A percentile compares a stretch with the other conserved stretches of the same genome.
phyloP scores from a whole-genome alignment of 495 filamentous ascomycete genomes.

The Penicillium mononematosum region DNA sequence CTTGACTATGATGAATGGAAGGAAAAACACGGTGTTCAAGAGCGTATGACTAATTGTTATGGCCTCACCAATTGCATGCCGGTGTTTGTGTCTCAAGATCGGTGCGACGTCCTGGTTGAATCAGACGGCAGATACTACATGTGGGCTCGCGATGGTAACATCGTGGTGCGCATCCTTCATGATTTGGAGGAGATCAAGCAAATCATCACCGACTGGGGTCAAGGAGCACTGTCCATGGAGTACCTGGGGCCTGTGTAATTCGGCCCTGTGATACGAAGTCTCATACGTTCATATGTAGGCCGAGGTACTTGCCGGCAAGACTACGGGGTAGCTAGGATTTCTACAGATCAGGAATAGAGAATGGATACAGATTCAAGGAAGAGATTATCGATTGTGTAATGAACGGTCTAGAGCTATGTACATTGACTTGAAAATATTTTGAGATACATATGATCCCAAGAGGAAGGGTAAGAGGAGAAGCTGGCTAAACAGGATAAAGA shows the following conservation, averaged over 20 bases:
- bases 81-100: neutral
- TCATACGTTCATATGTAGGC: neutral
- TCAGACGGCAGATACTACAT: neutral
- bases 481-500: constrained; percentile 8
- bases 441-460: constrained; percentile 9
- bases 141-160: neutral
- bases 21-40: neutral
- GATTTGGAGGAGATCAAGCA: neutral
- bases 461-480: constrained; percentile 11
- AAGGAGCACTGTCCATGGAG: neutral
- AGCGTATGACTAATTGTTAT: neutral
- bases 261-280: neutral
- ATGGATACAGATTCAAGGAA: neutral
- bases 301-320: constrained; percentile 3
- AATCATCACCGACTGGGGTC: neutral
- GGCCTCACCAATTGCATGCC: neutral
- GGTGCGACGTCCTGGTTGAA: neutral
- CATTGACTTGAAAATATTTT: constrained; percentile 12
- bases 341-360: neutral
- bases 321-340: neutral
- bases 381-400: neutral
- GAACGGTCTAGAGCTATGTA: constrained; percentile 1
- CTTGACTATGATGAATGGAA: neutral
- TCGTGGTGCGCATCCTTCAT: neutral
- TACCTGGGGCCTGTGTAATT: neutral